Evolutionary conservation across 768 basidiomycete genomes (phyloP), one percentile per base, ranked within the genome.

Genomic region (Pholiota microspora): DNA sequence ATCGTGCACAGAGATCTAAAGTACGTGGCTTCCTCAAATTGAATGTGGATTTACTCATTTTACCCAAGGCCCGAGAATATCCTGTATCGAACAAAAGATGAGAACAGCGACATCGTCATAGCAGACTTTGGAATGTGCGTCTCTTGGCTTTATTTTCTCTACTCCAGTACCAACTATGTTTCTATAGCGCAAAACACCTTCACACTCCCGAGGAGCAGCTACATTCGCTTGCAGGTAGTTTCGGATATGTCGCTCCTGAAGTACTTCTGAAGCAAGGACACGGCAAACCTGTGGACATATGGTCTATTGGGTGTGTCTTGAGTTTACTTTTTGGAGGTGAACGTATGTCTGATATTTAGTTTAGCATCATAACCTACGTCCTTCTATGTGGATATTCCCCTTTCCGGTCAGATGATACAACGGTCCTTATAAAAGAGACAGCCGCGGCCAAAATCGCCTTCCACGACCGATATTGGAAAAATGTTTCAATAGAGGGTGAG

Each of bases 1-100:
- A 94, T 99, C 59, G 97, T 98, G 15, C 97, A 99, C 66, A 84
- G 97, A 3, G 96, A 99, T 66, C 81, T 99, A 57, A 98, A 98
- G 89, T 92, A 52, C 23, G 77, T 69, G 8, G 2, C 28, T 5
- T 21, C 3, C 15, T 8, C 42, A 6, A 27, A 21, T 9, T 52
- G 31, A n/a, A n/a, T 8, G 23, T 9, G 49, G 44, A 56, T 55
- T 31, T 48, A 23, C 53, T 56, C 21, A 48, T 35, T 15, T 36
- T 10, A 13, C 2, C n/a, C 40, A 57, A 93, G 89, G 68, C 97
- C 97, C 0, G 97, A 99, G 71, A 98, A 98, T 67, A 95, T 99
- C 55, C 77, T 99, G 3, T 98, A 93, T 67, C 84, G 91, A 35
- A 92, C 89, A 4, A 84, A 77, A 59, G 88, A 83, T 2, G 66